Conservation (phyloP, 2,329 filamentous ascomycete species). For the Fusarium solani-melongenae region DNA sequence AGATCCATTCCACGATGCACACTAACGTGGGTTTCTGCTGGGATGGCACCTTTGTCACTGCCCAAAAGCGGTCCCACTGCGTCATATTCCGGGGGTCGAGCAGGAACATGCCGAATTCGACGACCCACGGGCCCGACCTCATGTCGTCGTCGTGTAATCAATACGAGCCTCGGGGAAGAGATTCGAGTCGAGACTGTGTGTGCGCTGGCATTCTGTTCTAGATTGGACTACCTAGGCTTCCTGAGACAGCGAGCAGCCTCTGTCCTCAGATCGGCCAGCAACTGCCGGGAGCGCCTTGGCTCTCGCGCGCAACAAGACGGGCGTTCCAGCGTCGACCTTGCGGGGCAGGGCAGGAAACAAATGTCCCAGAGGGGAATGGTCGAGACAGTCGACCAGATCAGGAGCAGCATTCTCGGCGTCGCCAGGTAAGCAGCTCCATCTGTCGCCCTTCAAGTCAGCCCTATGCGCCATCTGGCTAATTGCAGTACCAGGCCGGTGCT, state of each 20-base stretch:
- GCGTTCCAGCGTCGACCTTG: background rate
- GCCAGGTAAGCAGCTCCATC: background rate
- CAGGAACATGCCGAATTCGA: background rate
- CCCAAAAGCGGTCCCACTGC: constrained; percentile 5
- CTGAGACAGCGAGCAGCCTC: background rate
- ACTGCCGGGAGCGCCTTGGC: background rate
- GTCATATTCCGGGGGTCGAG: constrained; percentile 2
- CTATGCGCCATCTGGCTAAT: background rate
- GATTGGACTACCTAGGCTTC: background rate
- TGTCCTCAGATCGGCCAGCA: background rate
- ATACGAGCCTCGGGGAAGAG: background rate
- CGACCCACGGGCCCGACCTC: background rate
- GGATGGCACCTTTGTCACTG: background rate
- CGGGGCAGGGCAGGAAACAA: background rate
- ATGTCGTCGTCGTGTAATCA: constrained; percentile 3
- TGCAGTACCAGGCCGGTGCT: background rate
- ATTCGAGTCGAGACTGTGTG: background rate
- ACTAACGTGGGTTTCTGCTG: background rate
- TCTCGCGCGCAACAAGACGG: background rate
- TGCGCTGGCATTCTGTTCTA: background rate
- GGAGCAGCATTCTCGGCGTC: background rate
- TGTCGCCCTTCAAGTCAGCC: constrained; percentile 2
- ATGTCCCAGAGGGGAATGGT: background rate
- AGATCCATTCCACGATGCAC: background rate
- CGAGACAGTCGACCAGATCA: background rate